Percentiles rank a stretch among this genome's conserved stretches.
Evolutionary conservation across 2,329 filamentous ascomycete species (phyloP).

Genomic region (Fusarium praegraminearum): DNA sequence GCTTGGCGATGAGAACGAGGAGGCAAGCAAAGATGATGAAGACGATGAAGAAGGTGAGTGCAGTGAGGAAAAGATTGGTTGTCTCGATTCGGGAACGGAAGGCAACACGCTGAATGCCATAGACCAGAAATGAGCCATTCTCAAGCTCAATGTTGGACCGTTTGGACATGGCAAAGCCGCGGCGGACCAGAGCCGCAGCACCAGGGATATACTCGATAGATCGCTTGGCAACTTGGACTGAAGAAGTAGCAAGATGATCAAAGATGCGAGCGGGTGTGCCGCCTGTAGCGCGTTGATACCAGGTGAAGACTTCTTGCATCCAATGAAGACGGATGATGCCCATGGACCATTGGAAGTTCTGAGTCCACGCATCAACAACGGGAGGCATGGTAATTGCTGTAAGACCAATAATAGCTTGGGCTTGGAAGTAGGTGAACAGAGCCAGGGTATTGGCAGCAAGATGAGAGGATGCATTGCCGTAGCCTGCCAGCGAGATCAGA

Average conservation of each 20-base stretch:
- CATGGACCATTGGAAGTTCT: constrained; percentile 99
- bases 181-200: constrained; percentile 61
- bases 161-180: constrained; percentile 66
- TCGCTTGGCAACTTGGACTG: constrained; percentile 82
- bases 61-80: constrained; percentile 94
- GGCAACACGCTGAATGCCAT: constrained; percentile 90
- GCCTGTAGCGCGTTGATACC: constrained; percentile 95
- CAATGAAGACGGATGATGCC: constrained; percentile 89
- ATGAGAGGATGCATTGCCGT: constrained; percentile 93
- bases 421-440: constrained; percentile 93
- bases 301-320: constrained; percentile 88
- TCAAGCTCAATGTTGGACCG: constrained; percentile 66
- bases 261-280: constrained; percentile 84
- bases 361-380: constrained; percentile 91
- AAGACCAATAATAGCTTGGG: constrained; percentile 90
- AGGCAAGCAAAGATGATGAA: constrained; percentile 81
- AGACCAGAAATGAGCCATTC: constrained; percentile 72
- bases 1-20: constrained; percentile 82
- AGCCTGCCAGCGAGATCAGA: constrained; percentile 87
- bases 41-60: constrained; percentile 87
- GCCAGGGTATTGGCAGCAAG: constrained; percentile 93
- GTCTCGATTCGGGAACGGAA: constrained; percentile 86
- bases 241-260: constrained; percentile 77
- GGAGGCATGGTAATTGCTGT: constrained; percentile 84
- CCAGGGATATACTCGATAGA: constrained; percentile 56